phyloP scores from a whole-genome alignment of 2,329 filamentous ascomycete genomes.

The Taxawa tesnikishii region DNA sequence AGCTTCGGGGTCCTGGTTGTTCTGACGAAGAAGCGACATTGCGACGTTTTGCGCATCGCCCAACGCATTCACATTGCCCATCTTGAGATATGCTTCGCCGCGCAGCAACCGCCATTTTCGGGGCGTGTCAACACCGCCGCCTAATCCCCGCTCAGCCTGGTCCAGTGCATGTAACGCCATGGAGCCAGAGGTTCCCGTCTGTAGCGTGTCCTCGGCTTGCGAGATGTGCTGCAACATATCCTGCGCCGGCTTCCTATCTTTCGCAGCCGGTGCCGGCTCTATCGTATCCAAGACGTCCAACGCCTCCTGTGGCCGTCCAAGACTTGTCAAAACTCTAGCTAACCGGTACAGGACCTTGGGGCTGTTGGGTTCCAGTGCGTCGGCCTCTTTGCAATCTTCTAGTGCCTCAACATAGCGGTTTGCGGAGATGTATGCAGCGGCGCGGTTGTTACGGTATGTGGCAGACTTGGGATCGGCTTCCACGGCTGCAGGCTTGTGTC shows the following conservation, averaged over 20 bases:
- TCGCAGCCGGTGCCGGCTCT: slow-evolving; percentile 65
- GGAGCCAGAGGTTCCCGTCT: slow-evolving; percentile 65
- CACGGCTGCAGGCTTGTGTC: slow-evolving; percentile 49
- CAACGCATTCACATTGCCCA: slow-evolving; percentile 78
- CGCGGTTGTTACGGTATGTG: slow-evolving; percentile 88
- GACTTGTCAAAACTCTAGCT: slow-evolving; percentile 76
- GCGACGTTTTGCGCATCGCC: slow-evolving; percentile 89
- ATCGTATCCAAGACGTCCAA: slow-evolving; percentile 72
- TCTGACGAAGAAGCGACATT: slow-evolving; percentile 72
- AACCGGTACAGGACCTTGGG: slow-evolving; percentile 79
- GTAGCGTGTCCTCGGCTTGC: slow-evolving; percentile 66
- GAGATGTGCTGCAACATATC: slow-evolving; percentile 74
- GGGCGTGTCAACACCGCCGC: slow-evolving; percentile 62
- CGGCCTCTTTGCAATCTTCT: slow-evolving; percentile 73
- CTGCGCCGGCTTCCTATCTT: slow-evolving; percentile 72
- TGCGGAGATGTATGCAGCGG: slow-evolving; percentile 85
- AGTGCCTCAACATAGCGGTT: slow-evolving; percentile 67
- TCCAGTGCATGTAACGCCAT: slow-evolving; percentile 90
- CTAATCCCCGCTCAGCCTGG: slow-evolving; percentile 73
- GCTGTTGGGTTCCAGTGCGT: slow-evolving; percentile 74
- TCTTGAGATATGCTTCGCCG: slow-evolving; percentile 82
- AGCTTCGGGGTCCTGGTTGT: slow-evolving; percentile 87
- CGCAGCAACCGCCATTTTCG: slow-evolving; percentile 91
- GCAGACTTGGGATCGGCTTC: slow-evolving; percentile 74
- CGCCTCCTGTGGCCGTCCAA: slow-evolving; percentile 80